Conservation (phyloP, 2,329 filamentous ascomycete genomes). For the Scopulariopsis brevicaulis region DNA sequence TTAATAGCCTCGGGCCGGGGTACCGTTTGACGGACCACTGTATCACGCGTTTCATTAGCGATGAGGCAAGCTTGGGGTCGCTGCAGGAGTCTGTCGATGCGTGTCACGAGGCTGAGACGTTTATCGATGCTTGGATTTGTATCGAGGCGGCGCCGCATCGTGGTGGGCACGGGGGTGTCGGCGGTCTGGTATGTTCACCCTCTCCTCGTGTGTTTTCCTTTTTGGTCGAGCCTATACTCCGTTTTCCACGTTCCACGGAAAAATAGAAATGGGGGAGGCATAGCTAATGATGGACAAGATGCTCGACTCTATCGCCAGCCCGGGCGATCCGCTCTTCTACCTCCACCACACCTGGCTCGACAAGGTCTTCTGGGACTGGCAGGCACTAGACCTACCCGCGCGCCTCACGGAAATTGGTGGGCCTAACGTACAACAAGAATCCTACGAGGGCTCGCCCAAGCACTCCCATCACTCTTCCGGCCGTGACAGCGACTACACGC, state of each 20-base stretch:
- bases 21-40: constrained; percentile 25
- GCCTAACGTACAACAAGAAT: constrained; percentile 14
- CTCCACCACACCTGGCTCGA: constrained; percentile 15
- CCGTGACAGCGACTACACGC: not conserved
- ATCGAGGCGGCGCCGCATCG: constrained; percentile 15
- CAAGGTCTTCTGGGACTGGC: constrained; percentile 18
- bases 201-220: not conserved
- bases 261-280: not conserved
- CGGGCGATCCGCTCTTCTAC: constrained; percentile 20
- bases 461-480: not conserved
- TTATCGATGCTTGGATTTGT: constrained; percentile 15
- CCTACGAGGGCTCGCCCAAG: not conserved
- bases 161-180: constrained; percentile 14
- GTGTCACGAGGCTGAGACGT: constrained; percentile 11
- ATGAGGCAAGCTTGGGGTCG: not conserved
- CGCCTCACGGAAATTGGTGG: constrained; percentile 18
- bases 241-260: constrained; percentile 12
- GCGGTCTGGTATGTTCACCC: constrained; percentile 6
- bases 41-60: constrained; percentile 23
- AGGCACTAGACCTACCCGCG: constrained; percentile 14
- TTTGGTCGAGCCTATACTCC: constrained; percentile 2
- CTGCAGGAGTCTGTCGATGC: not conserved
- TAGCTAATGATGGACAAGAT: constrained; percentile 8
- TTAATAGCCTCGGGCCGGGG: constrained; percentile 26
- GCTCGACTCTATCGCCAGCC: constrained; percentile 11